phyloP scores from a whole-genome alignment of 441 rosid species.

The Omphalea diandra region DNA sequence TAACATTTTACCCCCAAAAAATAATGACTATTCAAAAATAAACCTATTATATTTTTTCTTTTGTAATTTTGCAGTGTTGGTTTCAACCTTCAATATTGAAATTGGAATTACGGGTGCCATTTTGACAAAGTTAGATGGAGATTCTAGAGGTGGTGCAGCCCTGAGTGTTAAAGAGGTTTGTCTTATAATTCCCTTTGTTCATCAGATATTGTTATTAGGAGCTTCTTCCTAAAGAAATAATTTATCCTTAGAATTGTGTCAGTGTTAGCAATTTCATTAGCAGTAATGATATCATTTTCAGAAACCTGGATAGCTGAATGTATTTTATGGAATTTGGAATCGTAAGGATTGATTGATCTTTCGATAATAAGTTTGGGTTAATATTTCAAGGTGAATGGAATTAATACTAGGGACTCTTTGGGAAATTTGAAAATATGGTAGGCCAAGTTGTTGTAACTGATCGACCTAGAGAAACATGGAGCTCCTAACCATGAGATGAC shows the following conservation, averaged over 20 bases:
- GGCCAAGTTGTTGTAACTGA: not conserved
- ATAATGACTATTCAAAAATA: conserved; percentile 2
- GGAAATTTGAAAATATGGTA: not conserved
- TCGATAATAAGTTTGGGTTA: not conserved
- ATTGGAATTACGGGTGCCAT: conserved; percentile 99
- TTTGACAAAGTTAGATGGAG: conserved; percentile 96
- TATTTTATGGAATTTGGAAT: not conserved
- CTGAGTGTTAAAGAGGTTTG: conserved; percentile 96
- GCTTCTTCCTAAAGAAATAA: conserved; percentile 1
- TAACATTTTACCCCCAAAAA: too few relatives aligned
- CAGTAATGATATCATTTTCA: not conserved
- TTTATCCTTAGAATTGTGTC: not conserved
- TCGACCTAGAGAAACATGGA: not conserved
- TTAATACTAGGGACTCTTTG: not conserved
- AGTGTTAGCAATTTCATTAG: not conserved
- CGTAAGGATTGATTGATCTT: not conserved
- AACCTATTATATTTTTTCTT: conserved; percentile 19
- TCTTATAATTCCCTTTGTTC: conserved; percentile 13
- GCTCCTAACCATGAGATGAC: not conserved
- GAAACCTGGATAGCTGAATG: not conserved
- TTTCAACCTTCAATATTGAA: conserved; percentile 92
- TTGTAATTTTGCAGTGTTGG: conserved; percentile 60
- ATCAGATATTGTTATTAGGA: not conserved
- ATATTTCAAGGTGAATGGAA: not conserved
- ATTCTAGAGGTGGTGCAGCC: conserved; percentile 99